These are phyloP conservation scores for Aureoboletus auriporus DNA, from an alignment of 768 basidiomycete genomes.

Conservation along the genomic window DNA sequence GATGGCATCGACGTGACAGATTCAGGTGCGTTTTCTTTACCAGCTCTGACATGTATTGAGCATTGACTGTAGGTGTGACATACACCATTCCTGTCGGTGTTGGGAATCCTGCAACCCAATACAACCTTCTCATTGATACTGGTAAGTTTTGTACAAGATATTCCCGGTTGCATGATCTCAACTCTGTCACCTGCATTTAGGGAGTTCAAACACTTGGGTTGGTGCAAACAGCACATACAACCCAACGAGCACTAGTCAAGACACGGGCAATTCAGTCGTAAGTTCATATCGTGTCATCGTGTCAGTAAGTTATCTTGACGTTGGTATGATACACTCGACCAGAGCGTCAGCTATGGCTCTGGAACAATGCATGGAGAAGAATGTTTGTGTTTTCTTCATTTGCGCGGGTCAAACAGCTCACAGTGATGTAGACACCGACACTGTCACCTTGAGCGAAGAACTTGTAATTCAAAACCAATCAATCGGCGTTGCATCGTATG, in stretches of 20 bases:
- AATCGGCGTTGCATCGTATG: slow-evolving; percentile 43
- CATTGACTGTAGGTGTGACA: slow-evolving; percentile 36
- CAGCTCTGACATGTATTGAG: neutral
- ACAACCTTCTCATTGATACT: slow-evolving; percentile 55
- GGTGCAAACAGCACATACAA: slow-evolving; percentile 47
- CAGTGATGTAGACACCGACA: slow-evolving; percentile 38
- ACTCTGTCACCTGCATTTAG: slow-evolving; percentile 16
- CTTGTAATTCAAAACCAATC: slow-evolving; percentile 46
- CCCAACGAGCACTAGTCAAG: slow-evolving; percentile 42
- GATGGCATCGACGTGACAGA: slow-evolving; percentile 53
- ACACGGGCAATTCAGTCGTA: slow-evolving; percentile 36
- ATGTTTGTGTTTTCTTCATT: slow-evolving; percentile 29
- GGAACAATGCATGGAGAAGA: slow-evolving; percentile 52
- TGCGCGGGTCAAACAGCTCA: slow-evolving; percentile 1
- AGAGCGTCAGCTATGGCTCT: slow-evolving; percentile 54
- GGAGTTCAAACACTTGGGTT: slow-evolving; percentile 53
- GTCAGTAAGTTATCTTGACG: neutral
- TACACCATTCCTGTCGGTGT: slow-evolving; percentile 53
- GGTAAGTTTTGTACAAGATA: slow-evolving; percentile 29
- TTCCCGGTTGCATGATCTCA: neutral
- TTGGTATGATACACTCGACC: neutral
- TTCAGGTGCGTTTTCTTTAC: slow-evolving; percentile 33
- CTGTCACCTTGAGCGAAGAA: slow-evolving; percentile 36
- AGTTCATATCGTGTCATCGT: slow-evolving; percentile 8
- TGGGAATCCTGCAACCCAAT: slow-evolving; percentile 46